Percentiles rank a stretch among this genome's conserved stretches.
Conservation (phyloP, 2,329 filamentous ascomycete genomes). For the Monosporascus sp. region DNA sequence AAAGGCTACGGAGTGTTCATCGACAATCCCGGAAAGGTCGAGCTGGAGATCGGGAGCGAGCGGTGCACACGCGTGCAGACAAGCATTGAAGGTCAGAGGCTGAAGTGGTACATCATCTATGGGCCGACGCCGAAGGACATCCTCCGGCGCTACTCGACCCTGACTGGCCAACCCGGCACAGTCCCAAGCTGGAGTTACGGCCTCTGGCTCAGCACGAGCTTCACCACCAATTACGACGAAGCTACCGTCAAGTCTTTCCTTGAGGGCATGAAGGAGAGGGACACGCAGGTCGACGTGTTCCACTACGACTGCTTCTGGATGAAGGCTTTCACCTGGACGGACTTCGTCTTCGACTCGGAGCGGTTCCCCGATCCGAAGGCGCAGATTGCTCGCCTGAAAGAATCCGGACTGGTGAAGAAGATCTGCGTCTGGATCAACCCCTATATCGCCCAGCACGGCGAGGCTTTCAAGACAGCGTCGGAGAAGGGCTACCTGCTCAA, state of each 20-base stretch:
- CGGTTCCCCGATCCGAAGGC: slow-evolving; percentile 63
- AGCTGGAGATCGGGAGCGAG: slow-evolving; percentile 70
- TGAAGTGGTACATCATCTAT: slow-evolving; percentile 72
- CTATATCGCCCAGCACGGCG: slow-evolving; percentile 65
- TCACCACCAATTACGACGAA: slow-evolving; percentile 69
- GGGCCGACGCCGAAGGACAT: slow-evolving; percentile 68
- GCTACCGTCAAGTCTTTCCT: slow-evolving; percentile 62
- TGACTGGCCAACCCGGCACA: slow-evolving; percentile 60
- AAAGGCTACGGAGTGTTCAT: slow-evolving; percentile 74
- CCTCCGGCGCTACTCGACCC: slow-evolving; percentile 57
- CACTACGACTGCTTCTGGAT: slow-evolving; percentile 79
- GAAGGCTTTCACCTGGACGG: slow-evolving; percentile 69
- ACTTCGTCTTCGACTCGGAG: slow-evolving; percentile 64
- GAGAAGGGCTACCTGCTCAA: slow-evolving; percentile 65
- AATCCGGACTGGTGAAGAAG: slow-evolving; percentile 53
- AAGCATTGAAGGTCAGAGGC: slow-evolving; percentile 59
- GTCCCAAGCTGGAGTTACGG: slow-evolving; percentile 72
- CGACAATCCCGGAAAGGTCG: slow-evolving; percentile 63
- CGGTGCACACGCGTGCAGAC: slow-evolving; percentile 66
- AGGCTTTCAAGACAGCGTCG: slow-evolving; percentile 58
- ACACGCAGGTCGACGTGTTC: slow-evolving; percentile 64
- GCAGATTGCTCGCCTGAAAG: slow-evolving; percentile 60
- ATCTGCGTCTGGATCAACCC: slow-evolving; percentile 75
- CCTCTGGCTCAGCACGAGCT: slow-evolving; percentile 71
- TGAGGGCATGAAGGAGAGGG: slow-evolving; percentile 60